A percentile compares a stretch with the other conserved stretches of the same genome.
Evolutionary conservation across 23 red algal species (phyloP).

Genomic region (Gracilaria domingensis): DNA sequence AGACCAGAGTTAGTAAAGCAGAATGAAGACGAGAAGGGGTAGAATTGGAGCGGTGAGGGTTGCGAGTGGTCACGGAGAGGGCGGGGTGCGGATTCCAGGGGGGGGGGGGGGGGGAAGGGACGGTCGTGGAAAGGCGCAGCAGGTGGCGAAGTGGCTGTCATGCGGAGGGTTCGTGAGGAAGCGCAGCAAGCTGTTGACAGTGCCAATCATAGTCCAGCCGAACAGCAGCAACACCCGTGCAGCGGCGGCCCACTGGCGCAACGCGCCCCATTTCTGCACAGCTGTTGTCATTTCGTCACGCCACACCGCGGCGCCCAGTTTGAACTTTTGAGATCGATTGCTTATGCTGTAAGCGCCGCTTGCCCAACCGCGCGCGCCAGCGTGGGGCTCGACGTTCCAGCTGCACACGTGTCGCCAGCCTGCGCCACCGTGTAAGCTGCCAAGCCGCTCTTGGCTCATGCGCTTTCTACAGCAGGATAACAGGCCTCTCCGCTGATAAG

Average conservation of each 20-base stretch:
- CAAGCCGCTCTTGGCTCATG: too few species aligned
- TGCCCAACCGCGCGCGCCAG: not conserved
- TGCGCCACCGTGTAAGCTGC: not conserved
- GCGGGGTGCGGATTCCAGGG: too few species aligned
- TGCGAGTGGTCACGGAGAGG: not conserved
- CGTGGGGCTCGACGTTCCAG: not conserved
- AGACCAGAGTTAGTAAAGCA: not conserved
- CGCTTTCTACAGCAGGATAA: too few species aligned
- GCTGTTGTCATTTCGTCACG: not conserved
- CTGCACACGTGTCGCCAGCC: not conserved
- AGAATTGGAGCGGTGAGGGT: not conserved
- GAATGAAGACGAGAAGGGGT: not conserved
- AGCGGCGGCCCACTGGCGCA: not conserved
- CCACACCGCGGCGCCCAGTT: not conserved
- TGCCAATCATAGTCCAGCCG: not conserved
- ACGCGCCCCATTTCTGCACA: not conserved
- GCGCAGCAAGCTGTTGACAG: constrained; percentile 12
- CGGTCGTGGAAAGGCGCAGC: not conserved
- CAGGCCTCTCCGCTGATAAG: too few species aligned
- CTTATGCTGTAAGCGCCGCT: not conserved
- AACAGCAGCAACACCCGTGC: too few species aligned
- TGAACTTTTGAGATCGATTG: not conserved
- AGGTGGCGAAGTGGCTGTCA: constrained; percentile 1
- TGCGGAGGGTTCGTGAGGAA: constrained; percentile 9
- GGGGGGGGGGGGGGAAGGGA: not conserved